Percentiles rank a stretch among this genome's conserved stretches.
Evolutionary conservation across 371 early-diverging fungal species (phyloP).

Genomic region (Mucor racemosus): DNA sequence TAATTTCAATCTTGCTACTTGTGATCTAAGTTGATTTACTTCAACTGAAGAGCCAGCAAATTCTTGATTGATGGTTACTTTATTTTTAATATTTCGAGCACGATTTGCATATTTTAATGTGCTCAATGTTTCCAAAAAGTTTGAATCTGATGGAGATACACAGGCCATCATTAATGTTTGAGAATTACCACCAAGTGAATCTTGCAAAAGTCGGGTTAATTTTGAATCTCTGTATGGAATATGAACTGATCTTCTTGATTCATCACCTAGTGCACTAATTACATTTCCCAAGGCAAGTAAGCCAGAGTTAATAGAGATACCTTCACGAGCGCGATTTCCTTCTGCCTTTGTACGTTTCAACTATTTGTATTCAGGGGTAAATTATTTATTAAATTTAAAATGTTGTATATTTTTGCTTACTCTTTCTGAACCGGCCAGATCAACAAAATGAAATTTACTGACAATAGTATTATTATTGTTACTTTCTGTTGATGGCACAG

Average conservation of each 20-base stretch:
- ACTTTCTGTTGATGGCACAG: slow-evolving; percentile 1
- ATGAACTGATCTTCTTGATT: slow-evolving; percentile 65
- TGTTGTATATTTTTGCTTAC: slow-evolving; percentile 24
- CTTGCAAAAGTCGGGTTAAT: slow-evolving; percentile 88
- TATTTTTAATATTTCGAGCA: slow-evolving; percentile 85
- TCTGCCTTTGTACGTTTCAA: slow-evolving; percentile 55
- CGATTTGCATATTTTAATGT: slow-evolving; percentile 92
- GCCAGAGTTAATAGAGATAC: slow-evolving; percentile 97
- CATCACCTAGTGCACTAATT: slow-evolving; percentile 95
- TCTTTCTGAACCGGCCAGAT: slow-evolving; percentile 86
- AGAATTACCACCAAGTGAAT: slow-evolving; percentile 93
- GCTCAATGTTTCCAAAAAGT: slow-evolving; percentile 87
- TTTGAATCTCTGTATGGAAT: slow-evolving; percentile 97
- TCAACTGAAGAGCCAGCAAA: slow-evolving; percentile 59
- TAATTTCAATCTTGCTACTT: slow-evolving; percentile 67
- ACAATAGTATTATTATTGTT: slow-evolving; percentile 39
- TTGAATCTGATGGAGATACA: slow-evolving; percentile 77
- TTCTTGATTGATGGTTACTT: slow-evolving; percentile 56
- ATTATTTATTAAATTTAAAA: not conserved
- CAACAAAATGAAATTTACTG: slow-evolving; percentile 95
- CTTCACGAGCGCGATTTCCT: slow-evolving; percentile 96
- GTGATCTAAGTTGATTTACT: slow-evolving; percentile 68
- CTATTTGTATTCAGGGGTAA: slow-evolving; percentile 23
- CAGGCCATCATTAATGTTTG: slow-evolving; percentile 93
- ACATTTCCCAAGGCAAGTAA: slow-evolving; percentile 98